phyloP scores from a whole-genome alignment of 2,329 filamentous ascomycete genomes.

The Aspergillus ibericus region DNA sequence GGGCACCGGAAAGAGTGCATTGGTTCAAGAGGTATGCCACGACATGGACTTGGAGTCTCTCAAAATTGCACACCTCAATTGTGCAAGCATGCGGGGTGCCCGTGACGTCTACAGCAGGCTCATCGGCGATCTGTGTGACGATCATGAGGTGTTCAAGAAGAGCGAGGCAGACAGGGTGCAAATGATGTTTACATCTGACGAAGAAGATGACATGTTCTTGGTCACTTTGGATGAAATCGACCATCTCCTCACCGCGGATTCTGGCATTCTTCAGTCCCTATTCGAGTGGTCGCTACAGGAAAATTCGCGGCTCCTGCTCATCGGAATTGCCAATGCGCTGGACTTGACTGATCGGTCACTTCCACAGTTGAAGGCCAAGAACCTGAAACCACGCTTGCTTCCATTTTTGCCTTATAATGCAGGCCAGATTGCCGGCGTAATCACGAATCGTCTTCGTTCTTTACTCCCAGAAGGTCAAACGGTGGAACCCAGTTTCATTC shows the following conservation, averaged over 20 bases:
- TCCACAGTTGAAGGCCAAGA: conserved; percentile 87
- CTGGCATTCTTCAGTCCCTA: conserved; percentile 86
- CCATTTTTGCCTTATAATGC: conserved; percentile 93
- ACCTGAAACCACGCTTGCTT: conserved; percentile 83
- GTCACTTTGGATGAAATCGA: conserved; percentile 94
- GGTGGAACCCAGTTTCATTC: conserved; percentile 61
- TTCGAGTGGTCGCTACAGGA: conserved; percentile 93
- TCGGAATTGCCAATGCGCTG: conserved; percentile 94
- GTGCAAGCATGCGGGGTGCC: conserved; percentile 91
- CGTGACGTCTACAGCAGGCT: conserved; percentile 81
- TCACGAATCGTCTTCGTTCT: conserved; percentile 77
- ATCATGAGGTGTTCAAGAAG: conserved; percentile 62
- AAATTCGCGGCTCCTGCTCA: conserved; percentile 74
- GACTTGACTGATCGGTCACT: conserved; percentile 94
- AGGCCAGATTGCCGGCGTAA: conserved; percentile 80
- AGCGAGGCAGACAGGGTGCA: conserved; percentile 69
- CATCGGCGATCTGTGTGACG: conserved; percentile 65
- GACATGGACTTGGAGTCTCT: conserved; percentile 57
- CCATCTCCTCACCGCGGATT: conserved; percentile 82
- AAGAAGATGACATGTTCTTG: conserved; percentile 61
- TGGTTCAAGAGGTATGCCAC: conserved; percentile 76
- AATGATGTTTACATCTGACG: conserved; percentile 61
- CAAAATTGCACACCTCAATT: conserved; percentile 82
- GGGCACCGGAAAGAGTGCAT: conserved; percentile 93
- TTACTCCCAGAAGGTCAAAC: conserved; percentile 56